A percentile compares a stretch with the other conserved stretches of the same genome.
These are phyloP conservation scores for Oryza coarctata DNA, from an alignment of 176 grass and related monocot genomes.

Conservation along the genomic window DNA sequence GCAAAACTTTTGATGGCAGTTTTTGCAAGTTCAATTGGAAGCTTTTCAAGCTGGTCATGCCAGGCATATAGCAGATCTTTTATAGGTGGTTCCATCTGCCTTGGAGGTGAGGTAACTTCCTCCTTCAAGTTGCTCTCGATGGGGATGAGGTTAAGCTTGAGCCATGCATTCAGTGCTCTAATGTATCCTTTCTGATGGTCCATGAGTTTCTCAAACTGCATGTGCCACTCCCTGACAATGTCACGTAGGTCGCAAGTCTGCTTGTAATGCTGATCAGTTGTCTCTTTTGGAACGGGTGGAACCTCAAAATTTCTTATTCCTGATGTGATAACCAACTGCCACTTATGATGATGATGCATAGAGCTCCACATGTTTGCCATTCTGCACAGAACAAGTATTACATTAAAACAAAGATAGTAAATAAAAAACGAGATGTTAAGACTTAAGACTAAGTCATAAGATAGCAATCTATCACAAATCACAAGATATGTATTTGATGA, in stretches of 20 bases:
- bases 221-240: conserved; percentile 67
- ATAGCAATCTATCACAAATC: conserved; percentile 12
- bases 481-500: background rate
- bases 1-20: conserved; percentile 70
- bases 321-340: conserved; percentile 40
- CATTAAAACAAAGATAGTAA: background rate
- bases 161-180: conserved; percentile 77
- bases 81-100: conserved; percentile 59
- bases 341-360: conserved; percentile 68
- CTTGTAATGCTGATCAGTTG: conserved; percentile 57
- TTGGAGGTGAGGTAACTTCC: conserved; percentile 76
- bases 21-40: conserved; percentile 76
- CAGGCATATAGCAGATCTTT: conserved; percentile 73
- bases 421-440: conserved; percentile 6
- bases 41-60: conserved; percentile 76
- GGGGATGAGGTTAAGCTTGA: conserved; percentile 80
- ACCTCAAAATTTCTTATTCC: conserved; percentile 54
- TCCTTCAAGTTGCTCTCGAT: conserved; percentile 92
- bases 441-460: background rate
- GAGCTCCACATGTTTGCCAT: conserved; percentile 82
- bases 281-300: conserved; percentile 54
- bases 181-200: conserved; percentile 78
- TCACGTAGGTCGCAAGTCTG: conserved; percentile 60
- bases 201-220: conserved; percentile 73
- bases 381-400: conserved; percentile 41